Conservation (phyloP, 257 asterid genomes). For the Solanum lycopersicoides region DNA sequence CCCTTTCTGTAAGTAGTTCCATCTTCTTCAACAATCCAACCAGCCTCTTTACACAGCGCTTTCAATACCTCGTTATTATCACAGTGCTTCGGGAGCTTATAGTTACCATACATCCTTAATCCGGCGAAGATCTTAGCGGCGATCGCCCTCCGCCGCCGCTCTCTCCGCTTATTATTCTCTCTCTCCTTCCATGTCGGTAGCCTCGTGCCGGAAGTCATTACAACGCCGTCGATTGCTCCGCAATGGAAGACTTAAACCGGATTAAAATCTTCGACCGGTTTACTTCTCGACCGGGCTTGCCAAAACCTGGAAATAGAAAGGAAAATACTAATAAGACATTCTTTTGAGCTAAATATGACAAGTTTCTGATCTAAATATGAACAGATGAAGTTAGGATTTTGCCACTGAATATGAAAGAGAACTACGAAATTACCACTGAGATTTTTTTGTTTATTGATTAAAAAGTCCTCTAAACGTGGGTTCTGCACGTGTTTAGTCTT, state of each 20-base stretch:
- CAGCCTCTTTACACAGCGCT: constrained; percentile 91
- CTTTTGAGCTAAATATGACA: background rate
- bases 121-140: constrained; percentile 96
- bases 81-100: constrained; percentile 89
- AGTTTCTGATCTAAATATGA: background rate
- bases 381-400: background rate
- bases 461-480: constrained; percentile 43
- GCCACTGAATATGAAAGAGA: constrained; percentile 12
- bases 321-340: background rate
- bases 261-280: background rate
- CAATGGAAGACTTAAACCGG: background rate
- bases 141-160: constrained; percentile 90
- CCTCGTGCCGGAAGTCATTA: constrained; percentile 79
- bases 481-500: constrained; percentile 44
- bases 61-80: constrained; percentile 93
- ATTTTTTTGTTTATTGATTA: background rate
- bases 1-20: constrained; percentile 97
- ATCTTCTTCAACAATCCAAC: constrained; percentile 87
- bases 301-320: background rate
- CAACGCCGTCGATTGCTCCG: constrained; percentile 5
- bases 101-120: constrained; percentile 80
- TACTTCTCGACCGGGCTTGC: background rate
- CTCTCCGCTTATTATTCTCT: constrained; percentile 94
- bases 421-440: constrained; percentile 30
- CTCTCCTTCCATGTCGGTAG: constrained; percentile 97